Conservation (phyloP, 1,139 yeast species). For the Nakaseomyces nivariensis region DNA sequence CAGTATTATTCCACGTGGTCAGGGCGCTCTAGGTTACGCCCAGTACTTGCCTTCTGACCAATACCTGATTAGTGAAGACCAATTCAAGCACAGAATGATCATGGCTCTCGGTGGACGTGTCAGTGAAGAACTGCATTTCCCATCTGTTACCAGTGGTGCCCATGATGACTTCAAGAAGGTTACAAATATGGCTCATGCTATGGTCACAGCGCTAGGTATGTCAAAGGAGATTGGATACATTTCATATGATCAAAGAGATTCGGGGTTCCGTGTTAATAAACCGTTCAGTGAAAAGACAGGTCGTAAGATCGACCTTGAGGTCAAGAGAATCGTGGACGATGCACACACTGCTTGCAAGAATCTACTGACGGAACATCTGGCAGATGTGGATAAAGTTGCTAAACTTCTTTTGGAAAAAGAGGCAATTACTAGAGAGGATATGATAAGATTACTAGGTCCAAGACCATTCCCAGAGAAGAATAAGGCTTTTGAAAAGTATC, state of each 20-base stretch:
- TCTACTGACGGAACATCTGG: slow-evolving; percentile 58
- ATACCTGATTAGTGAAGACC: slow-evolving; percentile 55
- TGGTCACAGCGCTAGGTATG: slow-evolving; percentile 75
- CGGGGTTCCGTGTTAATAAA: slow-evolving; percentile 51
- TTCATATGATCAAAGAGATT: slow-evolving; percentile 51
- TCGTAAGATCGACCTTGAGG: slow-evolving; percentile 68
- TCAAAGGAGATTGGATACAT: slow-evolving; percentile 63
- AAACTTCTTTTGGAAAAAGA: slow-evolving; percentile 75
- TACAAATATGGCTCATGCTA: slow-evolving; percentile 65
- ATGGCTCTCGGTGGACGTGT: slow-evolving; percentile 80
- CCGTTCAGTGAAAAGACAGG: slow-evolving; percentile 90
- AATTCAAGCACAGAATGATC: slow-evolving; percentile 62
- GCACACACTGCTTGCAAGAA: slow-evolving; percentile 63
- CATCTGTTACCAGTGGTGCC: slow-evolving; percentile 74
- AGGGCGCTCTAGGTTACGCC: slow-evolving; percentile 77
- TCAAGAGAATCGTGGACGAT: slow-evolving; percentile 67
- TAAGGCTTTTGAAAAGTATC: slow-evolving; percentile 87
- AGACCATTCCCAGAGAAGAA: slow-evolving; percentile 85
- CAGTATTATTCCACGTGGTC: slow-evolving; percentile 76
- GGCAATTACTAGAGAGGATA: slow-evolving; percentile 81
- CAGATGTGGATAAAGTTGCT: slow-evolving; percentile 77
- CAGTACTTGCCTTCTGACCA: slow-evolving; percentile 75
- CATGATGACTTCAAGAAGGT: slow-evolving; percentile 74
- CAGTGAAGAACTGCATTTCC: slow-evolving; percentile 65
- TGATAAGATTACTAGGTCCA: slow-evolving; percentile 77